Base-by-base conservation (phyloP, 352 stramenopile genomes). In the Globisporangium viniferum region DNA sequence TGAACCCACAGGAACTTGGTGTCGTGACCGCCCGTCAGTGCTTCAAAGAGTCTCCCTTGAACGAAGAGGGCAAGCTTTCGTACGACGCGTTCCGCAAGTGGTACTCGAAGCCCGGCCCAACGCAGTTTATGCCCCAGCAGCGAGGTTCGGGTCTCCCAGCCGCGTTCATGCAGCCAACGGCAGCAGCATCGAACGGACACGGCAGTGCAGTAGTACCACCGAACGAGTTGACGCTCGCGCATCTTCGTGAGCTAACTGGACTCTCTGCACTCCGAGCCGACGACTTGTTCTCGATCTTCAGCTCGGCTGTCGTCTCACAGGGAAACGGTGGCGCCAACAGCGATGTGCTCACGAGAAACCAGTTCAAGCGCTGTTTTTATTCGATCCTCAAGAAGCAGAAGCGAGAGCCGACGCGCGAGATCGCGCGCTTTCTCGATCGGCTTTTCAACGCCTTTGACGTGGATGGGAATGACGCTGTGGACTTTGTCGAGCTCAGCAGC, bases 391-490 rank as follows among this genome's bases (percentile, higher is more conserved):
- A 89, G 54, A 77, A 76, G 54, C 78, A 90, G 51, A 84, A 82
- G 15, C 82, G 82, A 27, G 61, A 86, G 22, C 75, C 73, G 22
- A 89, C 79, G 7, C 67, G 67, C 44, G 76, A 79, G n/a, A 76
- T 92, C 57, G 73, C 72, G 18, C 74, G 69, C 12, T 92, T 94
- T 31, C 62, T 95, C 22, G 82, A 94, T 70, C 76, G 73, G 3
- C 71, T 95, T 5, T 97, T 95, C 69, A 77, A 91, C 59, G 72
- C 81, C 0, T 95, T 97, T 64, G 90, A 97, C 55, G 62, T 76
- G 10, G 74, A 95, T 54, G 72, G 77, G 58, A 89, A 77, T 46
- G 88, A 88, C 29, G 77, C 72, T 0, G 88, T 96, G 4, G 84
- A 95, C 66, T 91, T 94, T 61, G 67, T 90, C 22, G 82, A 96